A percentile compares a stretch with the other conserved stretches of the same genome.
Conservation (phyloP, 148 eudicot genomes). For the Silene uniflora region DNA sequence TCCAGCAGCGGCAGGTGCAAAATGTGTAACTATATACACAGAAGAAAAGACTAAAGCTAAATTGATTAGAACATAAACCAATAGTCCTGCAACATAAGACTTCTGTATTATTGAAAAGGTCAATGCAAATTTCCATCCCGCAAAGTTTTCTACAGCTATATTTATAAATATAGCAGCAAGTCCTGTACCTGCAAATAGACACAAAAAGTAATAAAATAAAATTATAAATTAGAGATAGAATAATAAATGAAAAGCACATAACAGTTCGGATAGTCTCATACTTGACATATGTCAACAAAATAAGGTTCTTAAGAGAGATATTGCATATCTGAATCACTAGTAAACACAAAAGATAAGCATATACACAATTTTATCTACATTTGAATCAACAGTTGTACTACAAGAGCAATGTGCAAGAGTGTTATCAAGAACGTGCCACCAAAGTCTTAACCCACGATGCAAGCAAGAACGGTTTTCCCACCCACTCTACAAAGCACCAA, state of each 20-base stretch:
- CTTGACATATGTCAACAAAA: background rate
- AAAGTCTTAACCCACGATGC: slow-evolving; percentile 1
- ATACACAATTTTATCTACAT: background rate
- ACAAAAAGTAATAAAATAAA: slow-evolving; percentile 13
- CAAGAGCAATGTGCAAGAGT: background rate
- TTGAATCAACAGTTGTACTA: background rate
- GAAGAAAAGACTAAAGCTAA: slow-evolving; percentile 82
- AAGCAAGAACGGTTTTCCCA: background rate
- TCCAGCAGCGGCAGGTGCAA: slow-evolving; percentile 99
- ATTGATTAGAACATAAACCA: slow-evolving; percentile 71
- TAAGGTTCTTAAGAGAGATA: background rate
- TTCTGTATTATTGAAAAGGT: slow-evolving; percentile 87
- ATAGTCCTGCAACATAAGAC: slow-evolving; percentile 84
- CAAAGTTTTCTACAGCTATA: slow-evolving; percentile 93
- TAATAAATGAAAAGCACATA: background rate
- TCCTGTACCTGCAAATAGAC: slow-evolving; percentile 66
- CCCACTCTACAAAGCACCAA: background rate
- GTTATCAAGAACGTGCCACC: background rate
- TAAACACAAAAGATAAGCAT: background rate
- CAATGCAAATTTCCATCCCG: slow-evolving; percentile 95
- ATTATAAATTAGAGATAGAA: background rate
- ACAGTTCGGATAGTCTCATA: background rate
- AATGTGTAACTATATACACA: slow-evolving; percentile 78
- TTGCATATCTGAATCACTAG: background rate
- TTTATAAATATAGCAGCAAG: slow-evolving; percentile 95